Evolutionary conservation across 129 eudicot genomes (phyloP).

Genomic region (Gnaphalium uliginosum): DNA sequence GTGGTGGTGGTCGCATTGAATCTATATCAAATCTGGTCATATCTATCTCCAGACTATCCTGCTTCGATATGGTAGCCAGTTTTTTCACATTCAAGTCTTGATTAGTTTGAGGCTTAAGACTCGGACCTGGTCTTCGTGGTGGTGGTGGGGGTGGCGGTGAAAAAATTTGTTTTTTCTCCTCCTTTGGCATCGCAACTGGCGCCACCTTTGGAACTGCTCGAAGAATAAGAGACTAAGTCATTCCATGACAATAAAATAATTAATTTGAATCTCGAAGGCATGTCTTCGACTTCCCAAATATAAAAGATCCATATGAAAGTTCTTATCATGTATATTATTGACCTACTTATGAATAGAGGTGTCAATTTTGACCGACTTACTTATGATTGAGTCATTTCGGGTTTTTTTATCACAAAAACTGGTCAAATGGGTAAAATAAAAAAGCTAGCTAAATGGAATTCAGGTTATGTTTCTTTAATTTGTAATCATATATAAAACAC

Average conservation of each 20-base stretch:
- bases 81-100: conserved; percentile 46
- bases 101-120: conserved; percentile 46
- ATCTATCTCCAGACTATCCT: conserved; percentile 46
- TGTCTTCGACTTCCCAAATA: not conserved
- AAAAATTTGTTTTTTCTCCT: conserved; percentile 43
- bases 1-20: conserved; percentile 64
- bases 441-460: not conserved
- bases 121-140: conserved; percentile 11
- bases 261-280: not conserved
- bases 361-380: not conserved
- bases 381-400: not conserved
- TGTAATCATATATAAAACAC: not conserved
- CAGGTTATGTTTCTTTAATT: not conserved
- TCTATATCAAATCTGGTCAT: conserved; percentile 74
- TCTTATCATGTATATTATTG: not conserved
- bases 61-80: conserved; percentile 44
- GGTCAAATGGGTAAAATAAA: not conserved
- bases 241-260: not conserved
- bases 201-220: conserved; percentile 50
- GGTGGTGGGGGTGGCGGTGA: conserved; percentile 30
- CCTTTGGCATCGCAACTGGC: conserved; percentile 47
- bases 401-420: not conserved
- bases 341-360: not conserved
- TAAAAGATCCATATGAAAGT: not conserved
- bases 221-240: not conserved